Evolutionary conservation across 352 stramenopile genomes (phyloP), one percentile per base, ranked within the genome.

Genomic region (Globisporangium canariense): DNA sequence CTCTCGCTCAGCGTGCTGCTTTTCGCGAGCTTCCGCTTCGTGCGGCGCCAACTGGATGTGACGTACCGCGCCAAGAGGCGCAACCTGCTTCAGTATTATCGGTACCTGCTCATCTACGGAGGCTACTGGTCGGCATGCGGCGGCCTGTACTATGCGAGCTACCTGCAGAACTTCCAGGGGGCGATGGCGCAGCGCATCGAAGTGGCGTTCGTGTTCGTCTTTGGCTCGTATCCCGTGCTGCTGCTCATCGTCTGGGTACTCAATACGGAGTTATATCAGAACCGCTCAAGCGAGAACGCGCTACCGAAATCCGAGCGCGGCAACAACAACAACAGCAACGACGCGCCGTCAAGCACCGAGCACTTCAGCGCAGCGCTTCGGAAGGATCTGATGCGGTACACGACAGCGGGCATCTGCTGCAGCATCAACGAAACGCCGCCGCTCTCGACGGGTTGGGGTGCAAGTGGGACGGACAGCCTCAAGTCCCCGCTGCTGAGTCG

Each of bases 321-420:
- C 46, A 60, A 66, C n/a, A 70, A 74, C 14, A 64, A 69, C 10
- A 69, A 58, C 20, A 84, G 66, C 8, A 38, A 50, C 14, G 60
- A 66, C 22, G 49, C 40, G 9, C 13, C 55, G 25, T 38, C n/a
- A 4, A 68, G 62, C 25, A 92, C 86, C 6, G 86, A 95, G 45
- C 86, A 95, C 53, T 95, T 95, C 34, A 91, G 84, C 56, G 80
- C 76, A 0, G 82, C 83, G 8, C 61, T 94, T 4, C 78, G 86
- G 1, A 94, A 94, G 66, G 86, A 94, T 32, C 70, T 94, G 52
- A 93, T 93, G 84, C 80, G 83, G 2, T 94, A 93, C 70, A 94
- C 86, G 34, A 93, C 86, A 2, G 84, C 86, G 18, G 86, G 86
- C 14, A 94, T 94, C 61, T 82, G 84, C 5, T 88, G 81, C 60